Conservation (phyloP, 768 basidiomycete genomes). For the Leccinellum rugosiceps region DNA sequence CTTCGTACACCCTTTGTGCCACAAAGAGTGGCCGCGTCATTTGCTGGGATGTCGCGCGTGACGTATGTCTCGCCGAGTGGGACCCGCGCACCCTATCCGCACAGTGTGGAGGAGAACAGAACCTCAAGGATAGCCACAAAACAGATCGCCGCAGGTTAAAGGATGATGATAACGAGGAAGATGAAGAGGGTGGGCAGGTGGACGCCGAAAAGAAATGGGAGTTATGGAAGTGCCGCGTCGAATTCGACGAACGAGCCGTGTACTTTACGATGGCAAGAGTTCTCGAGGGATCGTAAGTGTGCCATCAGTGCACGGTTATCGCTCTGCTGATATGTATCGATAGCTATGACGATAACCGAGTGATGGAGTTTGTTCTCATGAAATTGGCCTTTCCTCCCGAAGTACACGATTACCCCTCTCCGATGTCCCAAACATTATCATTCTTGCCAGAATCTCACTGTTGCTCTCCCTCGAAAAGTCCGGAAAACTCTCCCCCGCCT, state of each 20-base stretch:
- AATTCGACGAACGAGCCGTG: conserved; percentile 67
- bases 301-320: neutral
- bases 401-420: conserved; percentile 33
- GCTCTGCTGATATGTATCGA: conserved; percentile 3
- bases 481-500: conserved; percentile 25
- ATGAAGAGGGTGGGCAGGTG: neutral
- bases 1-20: conserved; percentile 72
- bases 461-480: conserved; percentile 26
- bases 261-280: conserved; percentile 77
- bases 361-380: conserved; percentile 74
- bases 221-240: conserved; percentile 75
- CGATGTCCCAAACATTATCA: conserved; percentile 13
- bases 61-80: conserved; percentile 66
- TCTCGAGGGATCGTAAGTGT: conserved; percentile 46
- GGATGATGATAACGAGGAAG: conserved; percentile 13
- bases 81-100: conserved; percentile 40
- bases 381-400: conserved; percentile 57
- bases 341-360: conserved; percentile 57
- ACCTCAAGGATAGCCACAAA: conserved; percentile 7
- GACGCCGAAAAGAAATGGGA: conserved; percentile 51
- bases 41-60: conserved; percentile 70
- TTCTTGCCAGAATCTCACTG: conserved; percentile 12
- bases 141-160: conserved; percentile 7
- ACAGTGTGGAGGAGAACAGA: conserved; percentile 3
- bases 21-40: conserved; percentile 75